phyloP scores from a whole-genome alignment of 768 basidiomycete species.

The Lactarius sp. region DNA sequence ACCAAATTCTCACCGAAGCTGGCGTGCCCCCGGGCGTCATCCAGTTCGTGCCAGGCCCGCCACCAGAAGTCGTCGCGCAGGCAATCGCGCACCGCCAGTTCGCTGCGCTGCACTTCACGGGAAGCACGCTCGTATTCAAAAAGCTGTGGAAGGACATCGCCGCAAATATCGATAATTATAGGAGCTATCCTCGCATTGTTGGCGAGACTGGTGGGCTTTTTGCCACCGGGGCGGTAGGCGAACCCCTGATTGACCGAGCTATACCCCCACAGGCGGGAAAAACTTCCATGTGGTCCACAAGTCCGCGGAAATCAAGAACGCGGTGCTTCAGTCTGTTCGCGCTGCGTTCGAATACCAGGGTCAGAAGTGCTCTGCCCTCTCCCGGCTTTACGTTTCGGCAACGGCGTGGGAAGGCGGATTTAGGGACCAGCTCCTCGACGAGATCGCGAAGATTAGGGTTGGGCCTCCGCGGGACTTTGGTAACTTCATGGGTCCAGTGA shows the following conservation, averaged over 20 bases:
- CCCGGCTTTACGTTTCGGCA: constrained; percentile 83
- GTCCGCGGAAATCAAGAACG: constrained; percentile 81
- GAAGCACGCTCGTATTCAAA: constrained; percentile 91
- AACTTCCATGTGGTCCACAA: constrained; percentile 95
- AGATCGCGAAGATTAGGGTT: constrained; percentile 81
- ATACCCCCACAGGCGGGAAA: constrained; percentile 61
- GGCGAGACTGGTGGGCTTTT: constrained; percentile 72
- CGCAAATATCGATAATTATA: constrained; percentile 80
- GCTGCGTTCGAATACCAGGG: constrained; percentile 96
- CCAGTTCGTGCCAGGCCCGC: constrained; percentile 92
- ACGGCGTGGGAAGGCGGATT: constrained; percentile 85
- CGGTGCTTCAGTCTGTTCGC: constrained; percentile 84
- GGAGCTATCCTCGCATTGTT: constrained; percentile 88
- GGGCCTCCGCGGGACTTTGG: constrained; percentile 70
- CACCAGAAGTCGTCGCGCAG: constrained; percentile 79
- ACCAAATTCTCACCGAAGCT: constrained; percentile 90
- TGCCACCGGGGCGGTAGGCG: no score
- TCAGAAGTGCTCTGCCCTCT: constrained; percentile 96
- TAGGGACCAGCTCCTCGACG: constrained; percentile 68
- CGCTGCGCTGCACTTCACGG: constrained; percentile 93
- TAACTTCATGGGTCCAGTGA: constrained; percentile 96
- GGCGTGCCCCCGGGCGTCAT: constrained; percentile 93
- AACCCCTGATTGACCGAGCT: neutral
- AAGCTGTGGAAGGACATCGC: constrained; percentile 96
- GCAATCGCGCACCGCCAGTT: constrained; percentile 76